phyloP scores from a whole-genome alignment of 306 rosid genomes.

The Begonia masoniana region DNA sequence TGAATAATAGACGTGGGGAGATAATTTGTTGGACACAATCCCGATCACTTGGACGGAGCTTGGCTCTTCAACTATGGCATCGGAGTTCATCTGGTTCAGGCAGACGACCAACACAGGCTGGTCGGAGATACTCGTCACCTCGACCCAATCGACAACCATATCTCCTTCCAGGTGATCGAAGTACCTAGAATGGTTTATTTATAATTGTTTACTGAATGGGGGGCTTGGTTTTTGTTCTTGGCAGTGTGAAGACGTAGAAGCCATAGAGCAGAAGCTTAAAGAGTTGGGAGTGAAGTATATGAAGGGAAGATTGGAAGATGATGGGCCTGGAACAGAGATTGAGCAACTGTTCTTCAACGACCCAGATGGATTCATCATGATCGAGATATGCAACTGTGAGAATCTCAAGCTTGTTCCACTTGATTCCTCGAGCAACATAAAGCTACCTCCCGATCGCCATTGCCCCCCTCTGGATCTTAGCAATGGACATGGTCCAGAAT shows the following conservation, averaged over 20 bases:
- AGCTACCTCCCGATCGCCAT: constrained; percentile 36
- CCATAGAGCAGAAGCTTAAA: constrained; percentile 40
- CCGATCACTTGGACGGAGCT: constrained; percentile 40
- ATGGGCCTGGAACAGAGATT: constrained; percentile 16
- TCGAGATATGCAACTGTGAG: constrained; percentile 67
- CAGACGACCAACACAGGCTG: constrained; percentile 21
- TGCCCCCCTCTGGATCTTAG: constrained; percentile 19
- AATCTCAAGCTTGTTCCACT: constrained; percentile 42
- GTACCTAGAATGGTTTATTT: too few relatives aligned
- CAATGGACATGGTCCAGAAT: neutral
- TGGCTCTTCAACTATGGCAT: constrained; percentile 68
- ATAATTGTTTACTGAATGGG: too few relatives aligned
- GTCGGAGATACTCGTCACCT: constrained; percentile 14
- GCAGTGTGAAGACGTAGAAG: constrained; percentile 55
- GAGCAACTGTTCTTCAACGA: constrained; percentile 63
- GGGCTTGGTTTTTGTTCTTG: neutral
- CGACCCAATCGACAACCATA: constrained; percentile 57
- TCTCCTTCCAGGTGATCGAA: constrained; percentile 44
- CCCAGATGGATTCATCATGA: constrained; percentile 71
- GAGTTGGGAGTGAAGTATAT: constrained; percentile 26
- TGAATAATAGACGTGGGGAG: too few relatives aligned
- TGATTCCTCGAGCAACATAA: constrained; percentile 24
- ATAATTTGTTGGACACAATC: too few relatives aligned
- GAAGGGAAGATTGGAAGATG: constrained; percentile 21
- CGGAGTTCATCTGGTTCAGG: constrained; percentile 68